Evolutionary conservation across 1,284 basidiomycete genomes (phyloP).

Genomic region (Apiotrichum sp.): DNA sequence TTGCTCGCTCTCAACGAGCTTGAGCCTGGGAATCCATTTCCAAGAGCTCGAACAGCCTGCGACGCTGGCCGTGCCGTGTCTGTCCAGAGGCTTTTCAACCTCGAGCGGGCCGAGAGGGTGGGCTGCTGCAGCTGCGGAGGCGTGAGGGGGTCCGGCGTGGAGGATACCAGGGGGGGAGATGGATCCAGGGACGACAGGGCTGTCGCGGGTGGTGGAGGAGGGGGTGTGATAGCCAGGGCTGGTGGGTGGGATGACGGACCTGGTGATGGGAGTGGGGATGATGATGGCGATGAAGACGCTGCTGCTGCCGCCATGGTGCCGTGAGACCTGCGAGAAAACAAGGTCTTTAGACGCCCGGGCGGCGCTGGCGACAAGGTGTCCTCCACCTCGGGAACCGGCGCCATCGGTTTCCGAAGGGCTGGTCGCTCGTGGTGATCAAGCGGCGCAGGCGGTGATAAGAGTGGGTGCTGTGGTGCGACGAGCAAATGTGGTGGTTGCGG

Average conservation of each 20-base stretch:
- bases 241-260: too few relatives aligned
- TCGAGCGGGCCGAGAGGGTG: neutral
- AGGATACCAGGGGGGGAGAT: neutral
- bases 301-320: neutral
- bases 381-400: slow-evolving; percentile 6
- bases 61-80: slow-evolving; percentile 1
- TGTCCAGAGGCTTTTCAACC: neutral
- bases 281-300: neutral
- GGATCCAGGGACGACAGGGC: slow-evolving; percentile 3
- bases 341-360: neutral
- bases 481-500: neutral
- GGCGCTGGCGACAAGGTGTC: neutral
- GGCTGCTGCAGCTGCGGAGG: neutral
- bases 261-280: neutral
- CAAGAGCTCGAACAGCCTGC: neutral
- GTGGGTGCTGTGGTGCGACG: slow-evolving; percentile 1
- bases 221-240: neutral
- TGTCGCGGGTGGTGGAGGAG: neutral
- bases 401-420: slow-evolving; percentile 2
- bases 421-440: neutral
- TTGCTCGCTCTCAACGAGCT: neutral
- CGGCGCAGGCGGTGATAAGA: neutral
- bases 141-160: neutral
- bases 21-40: slow-evolving; percentile 4
- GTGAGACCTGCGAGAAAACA: neutral